Percentiles rank a stretch among this genome's conserved stretches.
These are phyloP conservation scores for Plasmodium gaboni DNA, from an alignment of 169 alveolate species.

Conservation along the genomic window DNA sequence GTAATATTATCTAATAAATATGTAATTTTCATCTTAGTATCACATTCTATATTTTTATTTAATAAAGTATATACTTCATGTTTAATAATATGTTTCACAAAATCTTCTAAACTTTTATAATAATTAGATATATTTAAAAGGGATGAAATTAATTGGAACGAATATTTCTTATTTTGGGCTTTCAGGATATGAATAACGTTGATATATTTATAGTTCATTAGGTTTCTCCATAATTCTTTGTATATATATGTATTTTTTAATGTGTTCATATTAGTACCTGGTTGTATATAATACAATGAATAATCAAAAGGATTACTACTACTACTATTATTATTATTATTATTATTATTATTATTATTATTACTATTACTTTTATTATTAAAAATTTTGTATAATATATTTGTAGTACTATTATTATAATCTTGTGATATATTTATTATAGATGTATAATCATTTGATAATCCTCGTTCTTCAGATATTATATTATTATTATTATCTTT, in stretches of 20 bases:
- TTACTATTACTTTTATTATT: too few relatives aligned
- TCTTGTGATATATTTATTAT: too few relatives aligned
- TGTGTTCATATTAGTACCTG: too few relatives aligned
- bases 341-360: too few relatives aligned
- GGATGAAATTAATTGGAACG: slow-evolving; percentile 15
- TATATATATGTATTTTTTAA: slow-evolving; percentile 38
- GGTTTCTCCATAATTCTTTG: slow-evolving; percentile 55
- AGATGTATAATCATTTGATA: too few relatives aligned
- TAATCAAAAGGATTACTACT: too few relatives aligned
- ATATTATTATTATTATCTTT: too few relatives aligned
- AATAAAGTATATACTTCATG: slow-evolving; percentile 65
- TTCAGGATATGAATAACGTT: slow-evolving; percentile 59
- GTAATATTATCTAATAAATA: slow-evolving; percentile 31
- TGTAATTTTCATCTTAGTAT: slow-evolving; percentile 65
- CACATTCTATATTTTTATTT: slow-evolving; percentile 51
- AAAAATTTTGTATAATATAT: too few relatives aligned
- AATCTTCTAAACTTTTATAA: slow-evolving; percentile 51
- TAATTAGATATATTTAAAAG: slow-evolving; percentile 47
- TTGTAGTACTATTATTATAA: too few relatives aligned
- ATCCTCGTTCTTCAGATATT: too few relatives aligned
- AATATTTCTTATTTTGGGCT: slow-evolving; percentile 12
- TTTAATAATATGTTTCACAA: slow-evolving; percentile 54
- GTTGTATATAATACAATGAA: too few relatives aligned
- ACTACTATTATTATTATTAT: too few relatives aligned
- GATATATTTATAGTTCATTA: slow-evolving; percentile 63